Evolutionary conservation across 2,329 filamentous ascomycete genomes (phyloP), one percentile per base, ranked within the genome.

Genomic region (Cadophora malorum): DNA sequence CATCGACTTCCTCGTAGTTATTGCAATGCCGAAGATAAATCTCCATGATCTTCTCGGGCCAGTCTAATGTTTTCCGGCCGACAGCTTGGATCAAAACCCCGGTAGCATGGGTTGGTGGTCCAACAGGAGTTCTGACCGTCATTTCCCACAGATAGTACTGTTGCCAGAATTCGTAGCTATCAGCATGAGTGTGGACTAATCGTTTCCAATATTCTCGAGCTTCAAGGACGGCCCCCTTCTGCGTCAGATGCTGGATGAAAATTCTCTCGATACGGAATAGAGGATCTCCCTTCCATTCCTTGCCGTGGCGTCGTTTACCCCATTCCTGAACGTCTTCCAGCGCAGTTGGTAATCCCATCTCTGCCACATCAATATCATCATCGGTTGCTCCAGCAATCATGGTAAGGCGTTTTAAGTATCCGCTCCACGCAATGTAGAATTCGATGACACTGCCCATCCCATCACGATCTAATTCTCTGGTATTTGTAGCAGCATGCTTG

Each of bases 91-190:
- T 86, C 61, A 98, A 82, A 25, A 97, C 90, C 3, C 84, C 87
- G 0, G 93, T 97, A 12, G 94, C 93, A 69, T 88, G 82, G 4
- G 85, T 85, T 0, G 94, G 93, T n/a, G 87, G 85, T 12, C 64
- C 33, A 47, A 67, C 69, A 3, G 71, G 59, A 45, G 47, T 64
- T 25, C 89, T 86, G 14, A 77, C 71, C 21, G 73, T 73, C 84
- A 98, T 90, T 80, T 98, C 96, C 91, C 94, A 98, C 64, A 90
- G 84, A 79, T 97, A 97, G 79, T 93, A 97, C 53, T 90, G 89
- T 65, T 94, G 85, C 96, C 96, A 99, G 78, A 98, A 98, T 74
- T 97, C 93, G 76, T 94, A 94, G 73, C 89, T 94, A 73, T 93
- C 88, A 35, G 89, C 89, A 66, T 93, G 88, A 21, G 85, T 83